Evolutionary conservation across 2,329 filamentous ascomycete species (phyloP).

Genomic region (Penicillium glabrum): DNA sequence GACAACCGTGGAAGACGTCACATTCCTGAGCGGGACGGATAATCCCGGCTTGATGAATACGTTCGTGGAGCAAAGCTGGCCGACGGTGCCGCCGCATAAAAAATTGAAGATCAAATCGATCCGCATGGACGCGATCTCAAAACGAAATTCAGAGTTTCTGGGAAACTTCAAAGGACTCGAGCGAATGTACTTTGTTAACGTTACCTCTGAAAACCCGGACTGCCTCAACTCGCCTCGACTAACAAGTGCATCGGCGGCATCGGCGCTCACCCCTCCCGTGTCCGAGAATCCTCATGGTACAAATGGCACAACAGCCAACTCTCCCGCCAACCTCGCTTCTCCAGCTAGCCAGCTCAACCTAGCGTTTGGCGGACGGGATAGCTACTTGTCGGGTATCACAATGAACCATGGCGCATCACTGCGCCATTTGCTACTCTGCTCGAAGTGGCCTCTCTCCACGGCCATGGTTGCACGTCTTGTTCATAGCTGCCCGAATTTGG

Average conservation of each 20-base stretch:
- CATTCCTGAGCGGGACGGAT: slow-evolving; percentile 53
- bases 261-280: slow-evolving; percentile 30
- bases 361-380: slow-evolving; percentile 38
- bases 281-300: slow-evolving; percentile 13
- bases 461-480: slow-evolving; percentile 53
- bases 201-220: slow-evolving; percentile 29
- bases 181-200: slow-evolving; percentile 53
- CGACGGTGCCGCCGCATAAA: slow-evolving; percentile 27
- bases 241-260: slow-evolving; percentile 11
- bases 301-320: slow-evolving; percentile 20
- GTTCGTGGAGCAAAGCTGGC: slow-evolving; percentile 60
- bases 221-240: slow-evolving; percentile 33
- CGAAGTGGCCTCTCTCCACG: slow-evolving; percentile 55
- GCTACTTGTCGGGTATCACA: slow-evolving; percentile 54
- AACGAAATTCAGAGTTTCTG: slow-evolving; percentile 46
- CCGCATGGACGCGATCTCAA: slow-evolving; percentile 50
- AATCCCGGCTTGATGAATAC: slow-evolving; percentile 40
- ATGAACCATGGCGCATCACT: slow-evolving; percentile 53
- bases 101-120: slow-evolving; percentile 48
- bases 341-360: slow-evolving; percentile 25
- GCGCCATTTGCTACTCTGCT: slow-evolving; percentile 57
- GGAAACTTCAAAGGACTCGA: slow-evolving; percentile 47
- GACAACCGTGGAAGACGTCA: slow-evolving; percentile 47
- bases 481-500: slow-evolving; percentile 56
- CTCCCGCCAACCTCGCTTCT: slow-evolving; percentile 22